Conservation (phyloP, 768 basidiomycete genomes). For the Mycena galericulata region DNA sequence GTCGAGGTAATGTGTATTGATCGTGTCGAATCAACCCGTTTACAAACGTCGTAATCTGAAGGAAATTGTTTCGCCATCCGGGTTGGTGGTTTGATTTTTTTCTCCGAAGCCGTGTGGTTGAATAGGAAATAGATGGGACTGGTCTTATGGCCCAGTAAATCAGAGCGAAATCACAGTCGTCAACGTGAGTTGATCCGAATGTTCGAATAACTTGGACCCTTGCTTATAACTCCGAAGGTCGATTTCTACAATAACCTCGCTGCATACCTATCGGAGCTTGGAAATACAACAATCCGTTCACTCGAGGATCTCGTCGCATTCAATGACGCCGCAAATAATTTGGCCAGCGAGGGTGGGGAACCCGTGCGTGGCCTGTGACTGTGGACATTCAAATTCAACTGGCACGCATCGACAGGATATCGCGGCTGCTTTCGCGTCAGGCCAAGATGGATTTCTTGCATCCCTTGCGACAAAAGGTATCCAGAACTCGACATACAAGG, state of each 20-base stretch:
- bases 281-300: constrained; percentile 34
- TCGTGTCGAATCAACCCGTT: neutral
- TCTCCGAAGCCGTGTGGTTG: neutral
- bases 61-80: constrained; percentile 36
- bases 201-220: too few species aligned
- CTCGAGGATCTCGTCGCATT: constrained; percentile 35
- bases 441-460: constrained; percentile 33
- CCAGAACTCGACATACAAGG: constrained; percentile 33
- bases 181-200: constrained; percentile 15
- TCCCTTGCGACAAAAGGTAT: constrained; percentile 31
- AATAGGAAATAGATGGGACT: constrained; percentile 27
- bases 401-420: constrained; percentile 4
- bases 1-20: constrained; percentile 13
- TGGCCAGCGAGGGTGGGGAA: constrained; percentile 30
- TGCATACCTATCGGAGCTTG: constrained; percentile 34
- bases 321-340: constrained; percentile 29
- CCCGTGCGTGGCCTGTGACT: constrained; percentile 1
- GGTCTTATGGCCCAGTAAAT: constrained; percentile 30
- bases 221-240: constrained; percentile 1
- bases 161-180: constrained; percentile 34
- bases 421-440: constrained; percentile 32
- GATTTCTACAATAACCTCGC: constrained; percentile 34
- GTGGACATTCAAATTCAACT: neutral
- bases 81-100: constrained; percentile 2
- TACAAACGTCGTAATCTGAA: neutral